Conservation (phyloP, 495 filamentous ascomycete species). For the Penicillium pulvis region DNA sequence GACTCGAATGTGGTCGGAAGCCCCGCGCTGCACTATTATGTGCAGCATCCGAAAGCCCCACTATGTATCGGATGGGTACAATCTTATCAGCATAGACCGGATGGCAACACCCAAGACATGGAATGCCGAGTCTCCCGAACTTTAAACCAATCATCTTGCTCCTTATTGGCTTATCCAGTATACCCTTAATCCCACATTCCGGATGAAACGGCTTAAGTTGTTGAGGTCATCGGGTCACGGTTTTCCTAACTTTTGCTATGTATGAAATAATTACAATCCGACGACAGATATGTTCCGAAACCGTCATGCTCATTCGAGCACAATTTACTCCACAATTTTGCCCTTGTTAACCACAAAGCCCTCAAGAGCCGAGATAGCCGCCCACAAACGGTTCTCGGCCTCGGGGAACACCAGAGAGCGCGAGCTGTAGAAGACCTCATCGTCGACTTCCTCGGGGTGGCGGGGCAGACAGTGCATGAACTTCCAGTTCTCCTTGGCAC, state of each 20-base stretch:
- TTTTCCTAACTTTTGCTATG: background rate
- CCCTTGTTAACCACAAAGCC: conserved; percentile 92
- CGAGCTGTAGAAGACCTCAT: conserved; percentile 87
- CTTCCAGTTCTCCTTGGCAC: conserved; percentile 87
- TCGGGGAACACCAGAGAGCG: conserved; percentile 87
- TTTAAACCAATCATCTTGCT: background rate
- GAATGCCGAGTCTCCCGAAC: conserved; percentile 9
- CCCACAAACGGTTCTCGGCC: conserved; percentile 92
- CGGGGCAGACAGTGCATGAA: conserved; percentile 99
- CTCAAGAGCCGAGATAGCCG: conserved; percentile 81
- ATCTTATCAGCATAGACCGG: background rate
- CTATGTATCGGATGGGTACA: conserved; percentile 15
- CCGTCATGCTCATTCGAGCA: background rate
- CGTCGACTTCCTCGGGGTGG: conserved; percentile 88
- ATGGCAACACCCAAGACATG: background rate
- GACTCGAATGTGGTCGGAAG: conserved; percentile 12
- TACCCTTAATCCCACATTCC: background rate
- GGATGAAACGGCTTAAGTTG: background rate
- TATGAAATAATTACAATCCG: conserved; percentile 9
- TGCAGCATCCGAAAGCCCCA: conserved; percentile 25
- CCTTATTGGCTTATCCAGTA: background rate
- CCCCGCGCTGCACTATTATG: conserved; percentile 9
- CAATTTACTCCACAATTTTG: conserved; percentile 47
- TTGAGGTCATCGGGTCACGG: conserved; percentile 1
- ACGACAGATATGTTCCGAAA: conserved; percentile 2